Evolutionary conservation across 2,329 filamentous ascomycete species (phyloP).

Genomic region (Diaporthe vaccinii): DNA sequence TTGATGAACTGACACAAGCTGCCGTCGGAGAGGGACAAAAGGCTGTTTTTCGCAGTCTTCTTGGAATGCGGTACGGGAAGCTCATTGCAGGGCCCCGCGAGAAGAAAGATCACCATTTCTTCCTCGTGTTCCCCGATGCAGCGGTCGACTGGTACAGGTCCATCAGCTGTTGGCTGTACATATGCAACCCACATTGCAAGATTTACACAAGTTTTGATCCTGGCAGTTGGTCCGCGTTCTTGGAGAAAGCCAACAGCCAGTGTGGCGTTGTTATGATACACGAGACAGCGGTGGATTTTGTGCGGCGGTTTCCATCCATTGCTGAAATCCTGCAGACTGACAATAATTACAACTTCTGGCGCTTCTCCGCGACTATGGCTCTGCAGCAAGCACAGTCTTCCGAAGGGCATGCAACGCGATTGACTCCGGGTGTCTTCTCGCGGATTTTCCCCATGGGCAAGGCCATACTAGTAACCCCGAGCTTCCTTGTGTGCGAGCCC

Average conservation of each 20-base stretch:
- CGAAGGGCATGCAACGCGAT: background rate
- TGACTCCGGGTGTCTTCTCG: constrained; percentile 35
- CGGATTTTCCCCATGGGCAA: constrained; percentile 60
- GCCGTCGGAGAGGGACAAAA: constrained; percentile 21
- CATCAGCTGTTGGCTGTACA: constrained; percentile 60
- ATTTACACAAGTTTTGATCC: constrained; percentile 56
- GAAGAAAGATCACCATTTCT: constrained; percentile 54
- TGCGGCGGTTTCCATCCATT: constrained; percentile 57
- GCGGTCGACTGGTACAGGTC: constrained; percentile 52
- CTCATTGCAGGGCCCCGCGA: constrained; percentile 32
- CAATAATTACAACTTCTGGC: constrained; percentile 53
- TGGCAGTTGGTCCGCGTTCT: constrained; percentile 64
- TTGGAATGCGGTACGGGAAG: constrained; percentile 29
- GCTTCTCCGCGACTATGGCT: constrained; percentile 54
- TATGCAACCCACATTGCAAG: constrained; percentile 54
- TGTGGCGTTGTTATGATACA: constrained; percentile 59
- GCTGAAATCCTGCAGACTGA: constrained; percentile 49
- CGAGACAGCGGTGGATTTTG: constrained; percentile 54
- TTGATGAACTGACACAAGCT: background rate
- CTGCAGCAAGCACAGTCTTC: constrained; percentile 50
- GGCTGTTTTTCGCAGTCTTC: constrained; percentile 18
- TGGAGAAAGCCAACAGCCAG: constrained; percentile 45
- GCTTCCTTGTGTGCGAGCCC: constrained; percentile 63
- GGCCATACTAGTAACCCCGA: constrained; percentile 63
- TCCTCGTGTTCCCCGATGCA: constrained; percentile 62